Evolutionary conservation across 345 rosid species (phyloP), one percentile per base, ranked within the genome.

Genomic region (Citrus mangshanensis): DNA sequence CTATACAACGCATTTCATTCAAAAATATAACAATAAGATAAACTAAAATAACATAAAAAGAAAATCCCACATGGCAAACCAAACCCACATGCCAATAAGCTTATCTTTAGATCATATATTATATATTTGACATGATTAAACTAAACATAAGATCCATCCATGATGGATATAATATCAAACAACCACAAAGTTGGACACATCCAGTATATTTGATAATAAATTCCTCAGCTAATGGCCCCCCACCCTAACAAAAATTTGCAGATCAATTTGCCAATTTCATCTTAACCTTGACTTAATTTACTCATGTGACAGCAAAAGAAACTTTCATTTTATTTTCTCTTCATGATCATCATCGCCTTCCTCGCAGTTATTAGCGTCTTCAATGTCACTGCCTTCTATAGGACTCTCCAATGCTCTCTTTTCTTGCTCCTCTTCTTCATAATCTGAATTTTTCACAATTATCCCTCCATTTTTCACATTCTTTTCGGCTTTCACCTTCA

Each of bases 371-470:
- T 19, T 49, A 6, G 9, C 59, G 22, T 78, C 83, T 25, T 85
- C 91, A 40, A 74, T 67, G 1, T 81, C 80, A 72, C 70, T 75
- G 49, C 80, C 87, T 72, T 82, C 87, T 75, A 82, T 87, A 18
- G 90, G 90, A 79, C 86, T 90, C 70, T 90, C 98, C 77, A 93
- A 77, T 68, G 98, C 92, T 70, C 98, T 88, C 84, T 95, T 95
- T 81, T 93, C 98, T 81, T 95, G 90, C 73, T 83, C 88, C 61
- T 91, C 94, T 55, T 81, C 85, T 69, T 84, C 77, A 12, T 86
- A 81, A 40, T 73, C 82, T 24, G 79, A 79, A 67, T 19, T 78
- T 24, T 68, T 75, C 70, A 81, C 80, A 54, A 83, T 83, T 58
- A 80, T 49, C 10, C 81, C 78, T 37, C 83, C 86, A 78, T 37